Conservation (phyloP, 2,329 filamentous ascomycete species). For the Calonectria crousiana region DNA sequence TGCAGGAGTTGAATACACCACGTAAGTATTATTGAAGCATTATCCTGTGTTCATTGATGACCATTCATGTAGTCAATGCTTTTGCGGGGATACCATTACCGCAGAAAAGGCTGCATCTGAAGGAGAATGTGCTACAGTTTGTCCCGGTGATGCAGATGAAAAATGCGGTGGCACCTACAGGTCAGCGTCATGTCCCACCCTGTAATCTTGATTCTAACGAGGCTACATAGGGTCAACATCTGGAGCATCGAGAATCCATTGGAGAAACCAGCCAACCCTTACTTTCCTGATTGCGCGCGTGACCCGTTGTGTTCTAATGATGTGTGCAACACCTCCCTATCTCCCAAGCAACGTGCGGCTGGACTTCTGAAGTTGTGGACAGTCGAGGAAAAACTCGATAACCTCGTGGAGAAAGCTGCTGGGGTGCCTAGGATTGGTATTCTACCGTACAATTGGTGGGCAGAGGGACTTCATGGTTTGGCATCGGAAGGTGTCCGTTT, state of each 20-base stretch:
- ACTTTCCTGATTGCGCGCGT: not conserved
- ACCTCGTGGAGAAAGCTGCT: not conserved
- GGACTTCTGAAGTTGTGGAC: not conserved
- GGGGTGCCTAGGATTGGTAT: not conserved
- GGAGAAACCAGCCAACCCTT: not conserved
- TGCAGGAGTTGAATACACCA: not conserved
- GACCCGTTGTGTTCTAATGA: not conserved
- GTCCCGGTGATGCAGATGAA: not conserved
- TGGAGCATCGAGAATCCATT: not conserved
- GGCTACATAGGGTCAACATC: not conserved
- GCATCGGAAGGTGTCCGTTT: not conserved
- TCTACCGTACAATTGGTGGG: not conserved
- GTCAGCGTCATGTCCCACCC: not conserved
- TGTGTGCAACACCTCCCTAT: not conserved
- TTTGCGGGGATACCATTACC: not conserved
- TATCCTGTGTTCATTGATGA: not conserved
- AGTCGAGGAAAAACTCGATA: not conserved
- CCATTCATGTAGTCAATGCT: not conserved
- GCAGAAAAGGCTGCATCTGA: not conserved
- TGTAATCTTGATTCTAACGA: not conserved
- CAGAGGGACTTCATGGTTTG: not conserved
- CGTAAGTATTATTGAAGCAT: not conserved
- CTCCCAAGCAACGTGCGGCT: not conserved
- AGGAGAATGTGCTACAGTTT: not conserved
- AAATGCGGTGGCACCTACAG: not conserved